A percentile compares a stretch with the other conserved stretches of the same genome.
Conservation (phyloP, 768 basidiomycete genomes). For the Boletus barrowsii region DNA sequence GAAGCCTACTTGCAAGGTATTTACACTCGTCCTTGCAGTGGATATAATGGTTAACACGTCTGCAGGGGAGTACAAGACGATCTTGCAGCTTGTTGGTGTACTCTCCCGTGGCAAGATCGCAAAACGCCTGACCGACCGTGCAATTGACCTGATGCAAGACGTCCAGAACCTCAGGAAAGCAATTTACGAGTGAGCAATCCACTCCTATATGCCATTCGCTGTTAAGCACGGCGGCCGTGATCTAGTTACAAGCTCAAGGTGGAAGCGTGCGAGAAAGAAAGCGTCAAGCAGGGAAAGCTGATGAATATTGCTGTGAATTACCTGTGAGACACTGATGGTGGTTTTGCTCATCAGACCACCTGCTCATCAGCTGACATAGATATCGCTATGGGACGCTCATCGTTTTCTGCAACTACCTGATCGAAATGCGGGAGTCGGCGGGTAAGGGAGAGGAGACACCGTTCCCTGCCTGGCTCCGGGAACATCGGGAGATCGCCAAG, state of each 20-base stretch:
- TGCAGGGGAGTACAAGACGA: conserved; percentile 96
- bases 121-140: conserved; percentile 84
- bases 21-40: not conserved
- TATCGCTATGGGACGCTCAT: conserved; percentile 91
- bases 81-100: conserved; percentile 89
- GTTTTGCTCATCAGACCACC: not conserved
- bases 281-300: conserved; percentile 71
- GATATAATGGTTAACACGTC: not conserved
- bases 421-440: conserved; percentile 56
- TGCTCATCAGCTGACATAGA: conserved; percentile 35
- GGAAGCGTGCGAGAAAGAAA: conserved; percentile 78
- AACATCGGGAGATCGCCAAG: conserved; percentile 82
- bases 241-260: conserved; percentile 86
- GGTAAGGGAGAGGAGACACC: conserved; percentile 40
- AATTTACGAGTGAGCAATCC: conserved; percentile 76
- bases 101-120: conserved; percentile 90
- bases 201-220: not conserved
- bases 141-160: conserved; percentile 90
- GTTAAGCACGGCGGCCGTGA: conserved; percentile 6
- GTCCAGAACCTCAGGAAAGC: conserved; percentile 96
- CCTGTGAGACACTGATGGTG: conserved; percentile 46
- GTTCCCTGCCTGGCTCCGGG: conserved; percentile 81
- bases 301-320: conserved; percentile 84
- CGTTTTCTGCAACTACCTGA: conserved; percentile 91
- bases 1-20: conserved; percentile 84